Evolutionary conservation across 2,329 filamentous ascomycete species (phyloP).

Genomic region (Pezicula rhizophila): DNA sequence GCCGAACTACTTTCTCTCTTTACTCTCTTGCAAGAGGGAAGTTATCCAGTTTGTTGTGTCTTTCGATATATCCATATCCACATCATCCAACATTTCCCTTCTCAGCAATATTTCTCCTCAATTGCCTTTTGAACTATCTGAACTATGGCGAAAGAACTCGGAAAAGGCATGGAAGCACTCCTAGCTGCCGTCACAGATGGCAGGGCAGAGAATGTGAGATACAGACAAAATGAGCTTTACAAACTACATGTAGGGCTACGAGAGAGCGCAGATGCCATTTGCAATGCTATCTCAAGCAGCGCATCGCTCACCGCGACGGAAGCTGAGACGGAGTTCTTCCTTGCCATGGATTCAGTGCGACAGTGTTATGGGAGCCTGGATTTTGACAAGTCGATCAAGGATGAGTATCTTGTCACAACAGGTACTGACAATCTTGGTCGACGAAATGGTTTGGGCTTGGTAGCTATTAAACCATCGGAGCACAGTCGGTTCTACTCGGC

Average conservation of each 20-base stretch:
- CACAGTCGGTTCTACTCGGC: slow-evolving; percentile 44
- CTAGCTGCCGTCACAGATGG: slow-evolving; percentile 34
- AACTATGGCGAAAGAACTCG: not conserved
- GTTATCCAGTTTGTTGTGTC: too few relatives aligned
- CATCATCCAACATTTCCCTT: not conserved
- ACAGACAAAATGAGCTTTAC: slow-evolving; percentile 39
- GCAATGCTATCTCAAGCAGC: slow-evolving; percentile 35
- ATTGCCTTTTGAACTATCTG: not conserved
- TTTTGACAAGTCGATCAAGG: slow-evolving; percentile 29
- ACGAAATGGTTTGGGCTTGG: slow-evolving; percentile 33
- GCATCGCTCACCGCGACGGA: slow-evolving; percentile 29
- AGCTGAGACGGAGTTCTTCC: slow-evolving; percentile 34
- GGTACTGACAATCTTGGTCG: slow-evolving; percentile 31
- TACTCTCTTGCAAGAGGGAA: too few relatives aligned
- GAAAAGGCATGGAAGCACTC: slow-evolving; percentile 22
- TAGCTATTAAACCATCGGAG: slow-evolving; percentile 40
- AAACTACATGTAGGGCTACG: slow-evolving; percentile 33
- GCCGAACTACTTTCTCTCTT: too few relatives aligned
- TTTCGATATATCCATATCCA: not conserved
- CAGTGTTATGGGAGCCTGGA: slow-evolving; percentile 34
- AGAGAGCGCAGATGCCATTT: slow-evolving; percentile 29
- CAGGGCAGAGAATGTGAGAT: slow-evolving; percentile 37
- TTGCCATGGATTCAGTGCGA: slow-evolving; percentile 33
- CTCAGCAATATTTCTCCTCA: not conserved
- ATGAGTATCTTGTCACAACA: slow-evolving; percentile 36